Evolutionary conservation across 495 filamentous ascomycete genomes (phyloP), one percentile per base, ranked within the genome.

Genomic region (Penicillium verhagenii): DNA sequence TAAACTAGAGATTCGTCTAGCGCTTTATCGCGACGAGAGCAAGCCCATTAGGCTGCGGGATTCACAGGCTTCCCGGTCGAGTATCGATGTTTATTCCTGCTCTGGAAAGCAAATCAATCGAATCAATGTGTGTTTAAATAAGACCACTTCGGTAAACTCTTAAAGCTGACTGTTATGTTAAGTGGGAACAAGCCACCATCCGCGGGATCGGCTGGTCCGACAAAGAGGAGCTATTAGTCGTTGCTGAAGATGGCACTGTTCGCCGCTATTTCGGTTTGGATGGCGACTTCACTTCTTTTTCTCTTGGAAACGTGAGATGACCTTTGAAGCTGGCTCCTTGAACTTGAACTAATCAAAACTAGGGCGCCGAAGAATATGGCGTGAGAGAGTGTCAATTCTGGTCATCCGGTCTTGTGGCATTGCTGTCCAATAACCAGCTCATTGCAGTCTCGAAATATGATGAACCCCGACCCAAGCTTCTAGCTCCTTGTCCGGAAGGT

Each of bases 161-260:
- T 10, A 9, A 23, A 14, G 29, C 31, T 33, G 11, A 16, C 56
- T 56, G 38, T 61, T 46, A 8, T n/a, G 6, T 72, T 77, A 19
- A 90, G 78, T 97, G 92, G 91, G 94, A 98, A 57, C 89, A 92
- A 77, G 91, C 91, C 26, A 79, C 86, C 2, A 90, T 98, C 60
- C 86, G 86, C 67, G 92, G 91, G 9, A 79, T 97, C 16, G 94
- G 94, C 18, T 98, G 94, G 94, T 97, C 92, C 29, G 94, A 96
- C 64, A 91, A 97, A 58, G 94, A 98, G 79, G 90, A 91, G 69
- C 80, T 98, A 14, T 75, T 98, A 7, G 87, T 96, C 4, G 84
- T 97, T 46, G 89, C 91, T 3, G 83, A 88, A 52, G 94, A 97
- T 63, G 94, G 94, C 47, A 92, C 85, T 8, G 93, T 97, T 24